Base-by-base conservation (phyloP, 768 basidiomycete species). In the Auriscalpium orientale region DNA sequence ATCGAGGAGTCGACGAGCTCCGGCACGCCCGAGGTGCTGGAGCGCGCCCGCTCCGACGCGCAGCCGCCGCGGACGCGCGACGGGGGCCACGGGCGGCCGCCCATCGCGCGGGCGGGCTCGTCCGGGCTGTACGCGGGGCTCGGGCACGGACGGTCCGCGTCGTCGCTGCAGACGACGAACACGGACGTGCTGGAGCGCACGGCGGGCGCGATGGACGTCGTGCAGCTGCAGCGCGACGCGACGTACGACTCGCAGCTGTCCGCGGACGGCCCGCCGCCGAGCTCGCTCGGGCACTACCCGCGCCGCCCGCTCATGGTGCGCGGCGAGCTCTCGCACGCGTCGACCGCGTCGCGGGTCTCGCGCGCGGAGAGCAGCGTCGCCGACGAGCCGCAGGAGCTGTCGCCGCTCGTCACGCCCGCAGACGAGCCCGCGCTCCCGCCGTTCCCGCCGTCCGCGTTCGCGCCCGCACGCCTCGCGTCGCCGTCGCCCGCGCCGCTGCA, bases 171-270 rank as follows among this genome's bases (percentile, higher is more conserved):
- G 77, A 88, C 89, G 12, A 81, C 86, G 8, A 79, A 89, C 65
- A 83, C 88, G 34, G 85, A 80, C 51, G 77, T 75, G 9, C 79
- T 87, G 54, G 89, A 89, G 62, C 72, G 75, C 55, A 77, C 89
- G 64, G 85, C 79, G 2, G 81, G 76, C 28, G 77, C 71, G 38
- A 82, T 89, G 78, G 84, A 88, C 69, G 84, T 91, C 46, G 77
- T 84, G 37, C 84, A 89, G 70, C 73, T 63, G 58, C 84, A 89
- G 70, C 73, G 64, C 58, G 65, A 64, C 16, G 54, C 51, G 33
- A 59, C 53, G 35, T 28, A 56, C 20, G 54, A 63, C 48, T 62
- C 58, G 49, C 56, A 55, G 15, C n/a, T 34, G 44, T 33, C 55
- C 16, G 1, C 10, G 10, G 51, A 4, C 20, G 55, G 33, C 16